Evolutionary conservation across 2,329 filamentous ascomycete genomes (phyloP).

Genomic region (Curvularia spicifera): DNA sequence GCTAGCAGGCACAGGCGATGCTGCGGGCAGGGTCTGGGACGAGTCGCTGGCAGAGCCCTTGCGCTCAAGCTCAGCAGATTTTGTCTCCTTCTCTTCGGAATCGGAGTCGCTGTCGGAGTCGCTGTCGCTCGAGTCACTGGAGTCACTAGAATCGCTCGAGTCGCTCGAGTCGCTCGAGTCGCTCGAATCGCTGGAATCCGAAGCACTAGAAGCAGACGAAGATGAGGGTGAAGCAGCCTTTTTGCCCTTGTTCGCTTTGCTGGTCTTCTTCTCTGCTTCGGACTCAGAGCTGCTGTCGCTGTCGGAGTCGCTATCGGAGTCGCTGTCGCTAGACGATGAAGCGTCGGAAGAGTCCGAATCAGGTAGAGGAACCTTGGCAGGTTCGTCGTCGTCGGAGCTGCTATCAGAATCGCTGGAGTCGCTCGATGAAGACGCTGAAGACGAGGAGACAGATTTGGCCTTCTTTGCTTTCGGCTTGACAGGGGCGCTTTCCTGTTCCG

Average conservation of each 20-base stretch:
- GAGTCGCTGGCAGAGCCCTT: constrained; percentile 57
- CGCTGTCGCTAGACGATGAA: constrained; percentile 29
- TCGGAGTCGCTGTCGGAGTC: constrained; percentile 25
- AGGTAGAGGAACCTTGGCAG: constrained; percentile 39
- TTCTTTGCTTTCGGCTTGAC: constrained; percentile 22
- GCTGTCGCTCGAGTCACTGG: constrained; percentile 34
- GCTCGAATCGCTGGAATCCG: constrained; percentile 29
- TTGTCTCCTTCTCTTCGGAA: constrained; percentile 21
- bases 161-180: constrained; percentile 37
- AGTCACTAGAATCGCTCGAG: constrained; percentile 35
- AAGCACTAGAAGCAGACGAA: constrained; percentile 42
- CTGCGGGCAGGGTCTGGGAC: constrained; percentile 45
- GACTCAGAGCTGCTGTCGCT: constrained; percentile 25
- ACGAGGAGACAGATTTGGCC: constrained; percentile 18
- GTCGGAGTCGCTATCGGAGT: constrained; percentile 37
- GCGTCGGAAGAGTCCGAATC: constrained; percentile 36
- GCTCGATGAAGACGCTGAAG: constrained; percentile 17
- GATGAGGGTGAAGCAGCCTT: constrained; percentile 38
- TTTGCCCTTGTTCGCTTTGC: constrained; percentile 30
- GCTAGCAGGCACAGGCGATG: constrained; percentile 38
- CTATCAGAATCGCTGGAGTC: constrained; percentile 20
- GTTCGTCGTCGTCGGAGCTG: constrained; percentile 32
- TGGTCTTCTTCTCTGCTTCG: constrained; percentile 30
- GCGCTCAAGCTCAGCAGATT: constrained; percentile 16
- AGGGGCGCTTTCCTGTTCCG: constrained; percentile 51